Evolutionary conservation across 148 eudicot genomes (phyloP), one percentile per base, ranked within the genome.

Genomic region (Rheum nobile): DNA sequence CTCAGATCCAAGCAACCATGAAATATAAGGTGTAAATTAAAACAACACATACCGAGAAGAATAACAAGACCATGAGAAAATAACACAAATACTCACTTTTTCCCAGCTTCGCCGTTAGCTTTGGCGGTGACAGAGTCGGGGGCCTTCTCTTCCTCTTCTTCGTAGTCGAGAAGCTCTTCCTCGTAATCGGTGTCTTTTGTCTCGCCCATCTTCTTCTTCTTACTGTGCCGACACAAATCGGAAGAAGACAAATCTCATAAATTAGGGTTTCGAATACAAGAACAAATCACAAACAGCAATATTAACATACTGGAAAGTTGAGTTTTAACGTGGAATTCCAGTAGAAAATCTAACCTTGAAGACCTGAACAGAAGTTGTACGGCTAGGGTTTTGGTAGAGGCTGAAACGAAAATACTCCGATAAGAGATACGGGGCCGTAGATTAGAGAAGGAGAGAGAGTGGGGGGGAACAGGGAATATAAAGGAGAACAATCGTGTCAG

Each of bases 121-220:
- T 83, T 83, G 71, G 83, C 72, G 42, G 61, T 78, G 34, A 77
- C 75, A 44, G 84, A 74, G 57, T 86, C 89, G 12, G 82, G 86
- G 68, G 82, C 84, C 65, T 85, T 85, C 78, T 85, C 88, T 9
- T 85, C 88, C 8, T 85, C 88, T 59, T 85, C 88, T 34, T 85
- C 88, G 76, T 86, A 86, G 77, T 86, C 89, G 46, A 86, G 86
- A 71, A 86, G 89, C 83, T 86, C 89, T 75, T 86, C 89, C 76
- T 83, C 85, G 77, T 86, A 86, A 39, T 86, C 89, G 82, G 72
- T 80, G 55, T 85, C 88, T 80, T 78, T 85, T 14, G 77, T 81
- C 43, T 85, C 88, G 39, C 78, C 86, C 88, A 85, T 85, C 34
- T 28, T 85, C 75, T 74, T 28, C 21, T 41, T 41, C 2, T 2